Base-by-base conservation (phyloP, 805 yeast genomes). In the Schizosaccharomyces lindneri region DNA sequence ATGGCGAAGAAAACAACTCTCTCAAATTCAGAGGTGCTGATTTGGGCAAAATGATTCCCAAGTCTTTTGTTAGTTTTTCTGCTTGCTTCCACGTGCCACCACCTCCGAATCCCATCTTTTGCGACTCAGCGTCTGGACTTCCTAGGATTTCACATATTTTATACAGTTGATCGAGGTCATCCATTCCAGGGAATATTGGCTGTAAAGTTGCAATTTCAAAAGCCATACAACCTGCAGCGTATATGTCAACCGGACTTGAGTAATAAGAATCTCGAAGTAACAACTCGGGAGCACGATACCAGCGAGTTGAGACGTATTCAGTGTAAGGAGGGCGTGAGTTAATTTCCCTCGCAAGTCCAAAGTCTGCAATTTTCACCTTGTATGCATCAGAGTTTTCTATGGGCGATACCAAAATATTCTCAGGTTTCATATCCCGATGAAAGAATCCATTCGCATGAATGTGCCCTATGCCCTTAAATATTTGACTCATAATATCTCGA, bases 271-370 rank as follows among this genome's bases (percentile, higher is more conserved):
- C 81, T 70, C 89, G 97, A 78, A 83, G 79, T 43, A 90, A 74
- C 1, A 93, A 95, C 69, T 90, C 98, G 0, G 98, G 97, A 9
- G 95, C 85, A 97, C 93, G 93, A 69, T 90, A 90, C 71, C 87
- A 93, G 0, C 97, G 98, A 0, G 98, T 90, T 1, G 97, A 97
- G 3, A 93, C 98, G 70, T 89, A 93, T 0, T 97, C 93, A 3
- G 97, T 97, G 72, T 93, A 85, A 66, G 87, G 90, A 64, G 84
- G 82, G 63, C 85, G 88, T 55, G 85, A 83, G 48, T 85, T 87
- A 61, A 93, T 74, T 71, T 88, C 82, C 70, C 93, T 90, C 7
- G 97, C 97, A 48, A 90, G 74, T 0, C 98, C 98, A 74, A 93
- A 90, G 72, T 90, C 98, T 3, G 97, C 98, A 17, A 90, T 74